These are phyloP conservation scores for Starmerella apis DNA, from an alignment of 805 yeast species.

Conservation along the genomic window DNA sequence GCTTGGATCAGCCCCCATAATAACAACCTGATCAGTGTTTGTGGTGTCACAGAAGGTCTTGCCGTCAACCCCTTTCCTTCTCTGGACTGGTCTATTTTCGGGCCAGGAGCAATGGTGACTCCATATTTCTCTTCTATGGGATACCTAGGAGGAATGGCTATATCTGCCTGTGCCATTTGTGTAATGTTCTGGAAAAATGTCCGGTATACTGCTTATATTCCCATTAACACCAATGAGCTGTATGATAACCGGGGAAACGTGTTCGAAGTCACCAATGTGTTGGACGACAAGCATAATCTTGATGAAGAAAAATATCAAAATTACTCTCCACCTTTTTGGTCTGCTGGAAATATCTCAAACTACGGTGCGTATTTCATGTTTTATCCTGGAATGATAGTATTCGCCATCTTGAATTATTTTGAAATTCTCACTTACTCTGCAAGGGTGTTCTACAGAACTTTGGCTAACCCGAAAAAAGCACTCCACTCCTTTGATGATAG, in stretches of 20 bases:
- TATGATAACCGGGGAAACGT: slow-evolving; percentile 38
- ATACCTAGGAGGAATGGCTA: slow-evolving; percentile 32
- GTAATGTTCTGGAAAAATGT: slow-evolving; percentile 37
- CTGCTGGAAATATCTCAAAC: slow-evolving; percentile 50
- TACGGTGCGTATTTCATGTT: slow-evolving; percentile 48
- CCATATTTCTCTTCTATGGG: slow-evolving; percentile 37
- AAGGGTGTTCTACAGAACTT: not conserved
- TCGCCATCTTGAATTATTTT: slow-evolving; percentile 38
- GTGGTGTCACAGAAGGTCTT: slow-evolving; percentile 38
- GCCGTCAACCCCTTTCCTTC: slow-evolving; percentile 48
- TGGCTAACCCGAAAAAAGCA: slow-evolving; percentile 25
- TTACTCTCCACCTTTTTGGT: slow-evolving; percentile 56
- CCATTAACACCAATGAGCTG: slow-evolving; percentile 38
- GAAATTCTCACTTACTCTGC: not conserved
- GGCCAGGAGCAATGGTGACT: slow-evolving; percentile 34
- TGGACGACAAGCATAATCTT: slow-evolving; percentile 36
- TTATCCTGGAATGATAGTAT: slow-evolving; percentile 45
- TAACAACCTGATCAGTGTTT: slow-evolving; percentile 38
- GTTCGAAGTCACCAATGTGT: slow-evolving; percentile 37
- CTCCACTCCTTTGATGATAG: slow-evolving; percentile 38
- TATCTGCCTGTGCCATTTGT: slow-evolving; percentile 29
- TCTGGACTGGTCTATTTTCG: slow-evolving; percentile 39
- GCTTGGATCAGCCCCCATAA: slow-evolving; percentile 48
- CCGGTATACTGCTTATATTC: slow-evolving; percentile 43
- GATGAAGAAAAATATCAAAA: slow-evolving; percentile 40